Evolutionary conservation across 2,329 filamentous ascomycete species (phyloP), one percentile per base, ranked within the genome.

Genomic region (Thyridium curvatum): DNA sequence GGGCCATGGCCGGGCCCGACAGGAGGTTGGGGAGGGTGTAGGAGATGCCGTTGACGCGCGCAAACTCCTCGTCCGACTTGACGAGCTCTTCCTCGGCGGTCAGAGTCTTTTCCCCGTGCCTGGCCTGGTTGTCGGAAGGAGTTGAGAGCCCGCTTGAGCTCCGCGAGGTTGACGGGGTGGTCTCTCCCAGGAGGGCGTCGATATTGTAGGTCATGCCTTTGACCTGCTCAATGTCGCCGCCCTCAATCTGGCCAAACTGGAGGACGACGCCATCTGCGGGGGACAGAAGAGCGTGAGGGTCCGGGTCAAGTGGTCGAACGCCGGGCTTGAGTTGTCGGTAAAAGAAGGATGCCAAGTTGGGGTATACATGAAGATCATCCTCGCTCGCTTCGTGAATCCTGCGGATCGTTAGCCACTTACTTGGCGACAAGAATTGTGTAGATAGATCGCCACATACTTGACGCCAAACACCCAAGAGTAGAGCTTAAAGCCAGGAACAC

Each of bases 191-290:
- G 2, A 98, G 74, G 8, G 93, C 90, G 58, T 98, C 93, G 39
- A 98, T 77, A 49, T 84, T 94, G 64, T 98, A 98, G 1, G 93
- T 98, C 74, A 98, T 93, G 43, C 93, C 93, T 65, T 98, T 98
- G 47, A 98, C 91, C 65, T 98, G 93, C 61, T 98, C 93, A 32
- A 98, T 94, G 55, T 96, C 88, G 35, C 91, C 90, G 52, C 90
- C 81, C 53, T 94, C 84, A 41, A 98, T 96, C 51, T 81, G 82
- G 10, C 93, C 93, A 51, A 89, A 96, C 53, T 97, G 91, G 18
- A 98, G 76, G 34, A 98, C 76, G 46, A 85, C 84, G 34, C 93
- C 93, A 59, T 98, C 93, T 5, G 93, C 80, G 1, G 93, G 94
- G 1, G 88, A 93, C 8, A 97, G 68, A 5, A 98, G 66, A 9